phyloP scores from a whole-genome alignment of 2,329 filamentous ascomycete species.

The Colletotrichum sp. region DNA sequence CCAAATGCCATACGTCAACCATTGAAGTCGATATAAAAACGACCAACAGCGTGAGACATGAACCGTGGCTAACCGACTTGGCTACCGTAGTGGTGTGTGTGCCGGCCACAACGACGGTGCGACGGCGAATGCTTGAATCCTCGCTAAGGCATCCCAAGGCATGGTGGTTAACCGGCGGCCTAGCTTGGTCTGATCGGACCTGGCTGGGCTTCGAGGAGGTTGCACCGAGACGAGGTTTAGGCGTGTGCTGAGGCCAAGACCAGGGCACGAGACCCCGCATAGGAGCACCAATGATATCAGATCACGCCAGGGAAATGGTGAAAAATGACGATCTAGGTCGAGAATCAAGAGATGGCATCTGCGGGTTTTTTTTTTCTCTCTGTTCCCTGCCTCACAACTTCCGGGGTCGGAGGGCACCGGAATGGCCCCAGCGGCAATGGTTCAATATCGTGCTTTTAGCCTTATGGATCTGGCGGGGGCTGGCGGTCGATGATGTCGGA shows the following conservation, averaged over 20 bases:
- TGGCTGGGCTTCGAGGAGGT: neutral
- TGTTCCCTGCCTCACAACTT: neutral
- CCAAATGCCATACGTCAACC: constrained; percentile 21
- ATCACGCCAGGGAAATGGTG: neutral
- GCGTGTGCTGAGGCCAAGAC: neutral
- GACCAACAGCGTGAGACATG: neutral
- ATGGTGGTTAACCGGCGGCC: neutral
- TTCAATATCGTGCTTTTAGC: neutral
- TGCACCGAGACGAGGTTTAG: neutral
- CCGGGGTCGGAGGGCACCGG: neutral
- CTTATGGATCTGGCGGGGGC: neutral
- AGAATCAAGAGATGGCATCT: constrained; percentile 8
- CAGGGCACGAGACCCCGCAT: constrained; percentile 13
- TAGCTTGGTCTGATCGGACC: neutral
- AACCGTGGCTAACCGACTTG: neutral
- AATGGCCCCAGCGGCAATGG: neutral
- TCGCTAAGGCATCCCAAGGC: neutral
- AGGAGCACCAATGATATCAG: constrained; percentile 12
- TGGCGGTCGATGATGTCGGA: neutral
- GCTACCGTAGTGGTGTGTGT: neutral
- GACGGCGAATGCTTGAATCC: neutral
- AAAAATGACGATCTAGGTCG: constrained; percentile 1
- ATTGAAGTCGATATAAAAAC: neutral
- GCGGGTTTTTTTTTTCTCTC: neutral
- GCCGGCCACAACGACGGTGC: neutral